phyloP scores from a whole-genome alignment of 345 rosid genomes.

The Trapa incisa region DNA sequence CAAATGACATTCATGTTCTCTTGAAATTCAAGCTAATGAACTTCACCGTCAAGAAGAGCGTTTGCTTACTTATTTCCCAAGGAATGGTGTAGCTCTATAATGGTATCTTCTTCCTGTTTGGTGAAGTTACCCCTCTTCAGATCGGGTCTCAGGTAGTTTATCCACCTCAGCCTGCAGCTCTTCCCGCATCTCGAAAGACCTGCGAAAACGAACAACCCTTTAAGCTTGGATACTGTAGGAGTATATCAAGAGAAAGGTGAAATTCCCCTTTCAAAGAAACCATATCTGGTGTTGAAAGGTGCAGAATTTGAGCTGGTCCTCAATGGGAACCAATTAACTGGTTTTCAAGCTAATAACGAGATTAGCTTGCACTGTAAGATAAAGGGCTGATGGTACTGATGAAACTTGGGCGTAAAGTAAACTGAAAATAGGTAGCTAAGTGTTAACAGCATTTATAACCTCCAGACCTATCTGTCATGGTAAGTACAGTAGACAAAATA shows the following conservation, averaged over 20 bases:
- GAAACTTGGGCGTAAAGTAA: not conserved
- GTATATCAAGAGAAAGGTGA: too few relatives aligned
- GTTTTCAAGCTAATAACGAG: not conserved
- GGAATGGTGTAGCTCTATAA: slow-evolving; percentile 43
- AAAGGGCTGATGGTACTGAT: not conserved
- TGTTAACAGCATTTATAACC: not conserved
- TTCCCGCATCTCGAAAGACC: slow-evolving; percentile 82
- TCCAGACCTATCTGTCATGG: not conserved
- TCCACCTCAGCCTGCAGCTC: slow-evolving; percentile 90
- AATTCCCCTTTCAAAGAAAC: not conserved
- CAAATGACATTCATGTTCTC: too few relatives aligned
- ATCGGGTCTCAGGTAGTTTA: slow-evolving; percentile 81
- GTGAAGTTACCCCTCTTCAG: slow-evolving; percentile 75
- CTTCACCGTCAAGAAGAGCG: not conserved
- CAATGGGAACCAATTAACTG: not conserved
- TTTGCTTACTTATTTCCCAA: slow-evolving; percentile 60
- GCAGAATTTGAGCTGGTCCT: not conserved
- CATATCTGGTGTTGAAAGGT: too few relatives aligned
- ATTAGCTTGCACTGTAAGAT: not conserved
- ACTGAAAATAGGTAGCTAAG: not conserved
- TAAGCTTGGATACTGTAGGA: not conserved
- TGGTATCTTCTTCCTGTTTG: slow-evolving; percentile 53
- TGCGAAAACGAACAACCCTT: slow-evolving; percentile 8
- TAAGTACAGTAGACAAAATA: not conserved
- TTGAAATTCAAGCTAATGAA: not conserved